phyloP scores from a whole-genome alignment of 2,329 filamentous ascomycete genomes.

The Stemphylium beticola region DNA sequence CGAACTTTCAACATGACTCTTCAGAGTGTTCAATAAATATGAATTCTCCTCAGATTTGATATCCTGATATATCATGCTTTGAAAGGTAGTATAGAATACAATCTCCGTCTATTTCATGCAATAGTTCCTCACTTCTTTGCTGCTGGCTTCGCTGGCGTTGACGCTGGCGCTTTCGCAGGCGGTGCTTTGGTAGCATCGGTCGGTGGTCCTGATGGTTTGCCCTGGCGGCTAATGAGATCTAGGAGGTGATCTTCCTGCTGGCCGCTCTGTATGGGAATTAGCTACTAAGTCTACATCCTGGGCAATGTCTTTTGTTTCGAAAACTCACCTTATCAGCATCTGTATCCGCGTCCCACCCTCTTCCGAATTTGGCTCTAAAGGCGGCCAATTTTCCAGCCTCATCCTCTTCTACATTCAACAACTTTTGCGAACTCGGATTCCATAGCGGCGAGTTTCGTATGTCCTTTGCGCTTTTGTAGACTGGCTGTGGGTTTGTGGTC shows the following conservation, averaged over 20 bases:
- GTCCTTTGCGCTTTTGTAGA: conserved; percentile 75
- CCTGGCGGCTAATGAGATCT: conserved; percentile 42
- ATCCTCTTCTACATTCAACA: conserved; percentile 90
- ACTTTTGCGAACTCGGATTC: conserved; percentile 82
- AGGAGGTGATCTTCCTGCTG: conserved; percentile 35
- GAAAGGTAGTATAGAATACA: not conserved
- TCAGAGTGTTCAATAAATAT: not conserved
- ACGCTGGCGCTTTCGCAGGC: conserved; percentile 18
- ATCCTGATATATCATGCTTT: conserved; percentile 1
- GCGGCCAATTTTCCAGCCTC: conserved; percentile 88
- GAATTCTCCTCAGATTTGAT: not conserved
- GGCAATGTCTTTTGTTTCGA: not conserved
- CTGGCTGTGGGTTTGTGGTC: conserved; percentile 72
- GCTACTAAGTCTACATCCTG: not conserved
- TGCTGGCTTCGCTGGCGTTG: conserved; percentile 13
- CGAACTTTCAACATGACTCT: not conserved
- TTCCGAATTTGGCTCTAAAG: conserved; percentile 84
- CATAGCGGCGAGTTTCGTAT: conserved; percentile 87
- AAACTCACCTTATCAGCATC: conserved; percentile 13
- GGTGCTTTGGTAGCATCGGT: conserved; percentile 23
- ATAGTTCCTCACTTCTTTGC: conserved; percentile 11
- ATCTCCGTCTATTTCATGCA: not conserved
- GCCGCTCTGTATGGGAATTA: conserved; percentile 15
- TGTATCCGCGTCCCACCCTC: conserved; percentile 71
- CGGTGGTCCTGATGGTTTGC: conserved; percentile 17